These are phyloP conservation scores for Wickerhamiella nectarea DNA, from an alignment of 805 yeast genomes.

Conservation along the genomic window DNA sequence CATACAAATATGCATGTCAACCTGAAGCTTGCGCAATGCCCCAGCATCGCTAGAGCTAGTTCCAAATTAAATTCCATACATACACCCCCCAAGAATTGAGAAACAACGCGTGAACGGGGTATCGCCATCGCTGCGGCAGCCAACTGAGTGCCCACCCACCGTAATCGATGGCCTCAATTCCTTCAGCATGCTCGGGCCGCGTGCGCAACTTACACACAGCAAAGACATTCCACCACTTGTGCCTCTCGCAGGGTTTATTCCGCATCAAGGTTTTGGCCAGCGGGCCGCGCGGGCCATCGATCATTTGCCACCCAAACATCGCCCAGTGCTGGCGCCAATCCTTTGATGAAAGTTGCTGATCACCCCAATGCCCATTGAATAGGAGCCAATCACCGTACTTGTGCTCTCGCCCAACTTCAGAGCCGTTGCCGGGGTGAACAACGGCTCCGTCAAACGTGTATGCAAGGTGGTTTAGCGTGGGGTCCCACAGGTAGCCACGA, in stretches of 20 bases:
- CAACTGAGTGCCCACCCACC: slow-evolving; percentile 12
- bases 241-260: slow-evolving; percentile 60
- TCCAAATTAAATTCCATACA: background rate
- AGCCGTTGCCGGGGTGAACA: slow-evolving; percentile 31
- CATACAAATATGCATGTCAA: too few relatives aligned
- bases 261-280: slow-evolving; percentile 61
- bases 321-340: slow-evolving; percentile 81
- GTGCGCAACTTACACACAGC: slow-evolving; percentile 67
- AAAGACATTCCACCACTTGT: slow-evolving; percentile 89
- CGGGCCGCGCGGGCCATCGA: slow-evolving; percentile 92
- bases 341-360: slow-evolving; percentile 43
- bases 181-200: slow-evolving; percentile 68
- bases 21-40: too few relatives aligned
- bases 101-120: slow-evolving; percentile 5
- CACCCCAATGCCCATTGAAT: slow-evolving; percentile 85
- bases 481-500: slow-evolving; percentile 93
- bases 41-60: background rate
- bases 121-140: slow-evolving; percentile 13
- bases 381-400: slow-evolving; percentile 63
- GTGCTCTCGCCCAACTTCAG: slow-evolving; percentile 38
- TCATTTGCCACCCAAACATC: slow-evolving; percentile 78
- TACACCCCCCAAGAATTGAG: slow-evolving; percentile 4
- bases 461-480: slow-evolving; percentile 64
- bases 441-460: slow-evolving; percentile 59
- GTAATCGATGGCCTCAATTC: slow-evolving; percentile 40